Conservation (phyloP, 805 yeast genomes). For the Ogataea minuta region DNA sequence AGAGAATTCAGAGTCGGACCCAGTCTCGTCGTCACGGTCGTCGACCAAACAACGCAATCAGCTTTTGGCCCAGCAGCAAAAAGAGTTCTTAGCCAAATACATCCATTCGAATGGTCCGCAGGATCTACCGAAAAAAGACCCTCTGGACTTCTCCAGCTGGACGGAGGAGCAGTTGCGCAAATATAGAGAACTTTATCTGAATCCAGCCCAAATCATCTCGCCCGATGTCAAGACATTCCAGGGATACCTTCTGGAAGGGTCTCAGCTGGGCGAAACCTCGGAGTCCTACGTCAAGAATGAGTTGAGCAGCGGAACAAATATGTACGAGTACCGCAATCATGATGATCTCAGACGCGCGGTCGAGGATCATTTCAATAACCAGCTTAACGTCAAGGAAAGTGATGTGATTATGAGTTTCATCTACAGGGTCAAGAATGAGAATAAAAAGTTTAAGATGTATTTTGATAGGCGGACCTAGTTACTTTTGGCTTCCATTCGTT, state of each 20-base stretch:
- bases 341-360: constrained; percentile 30
- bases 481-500: constrained; percentile 33
- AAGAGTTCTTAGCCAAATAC: constrained; percentile 63
- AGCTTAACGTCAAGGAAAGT: constrained; percentile 63
- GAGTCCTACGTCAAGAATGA: constrained; percentile 32
- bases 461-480: constrained; percentile 28
- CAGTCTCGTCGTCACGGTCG: constrained; percentile 35
- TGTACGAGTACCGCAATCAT: constrained; percentile 32
- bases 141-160: constrained; percentile 67
- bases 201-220: constrained; percentile 38
- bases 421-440: constrained; percentile 76
- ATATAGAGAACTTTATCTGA: constrained; percentile 55
- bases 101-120: constrained; percentile 73
- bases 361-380: constrained; percentile 57
- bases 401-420: constrained; percentile 87
- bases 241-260: constrained; percentile 63
- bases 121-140: constrained; percentile 48
- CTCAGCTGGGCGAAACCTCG: constrained; percentile 74
- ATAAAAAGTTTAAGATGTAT: constrained; percentile 39
- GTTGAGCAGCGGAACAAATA: constrained; percentile 25
- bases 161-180: constrained; percentile 63
- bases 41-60: constrained; percentile 60
- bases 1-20: constrained; percentile 26
- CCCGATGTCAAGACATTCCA: constrained; percentile 63
- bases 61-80: constrained; percentile 66